Conservation (phyloP, 306 rosid species). For the Nissolia schottii region DNA sequence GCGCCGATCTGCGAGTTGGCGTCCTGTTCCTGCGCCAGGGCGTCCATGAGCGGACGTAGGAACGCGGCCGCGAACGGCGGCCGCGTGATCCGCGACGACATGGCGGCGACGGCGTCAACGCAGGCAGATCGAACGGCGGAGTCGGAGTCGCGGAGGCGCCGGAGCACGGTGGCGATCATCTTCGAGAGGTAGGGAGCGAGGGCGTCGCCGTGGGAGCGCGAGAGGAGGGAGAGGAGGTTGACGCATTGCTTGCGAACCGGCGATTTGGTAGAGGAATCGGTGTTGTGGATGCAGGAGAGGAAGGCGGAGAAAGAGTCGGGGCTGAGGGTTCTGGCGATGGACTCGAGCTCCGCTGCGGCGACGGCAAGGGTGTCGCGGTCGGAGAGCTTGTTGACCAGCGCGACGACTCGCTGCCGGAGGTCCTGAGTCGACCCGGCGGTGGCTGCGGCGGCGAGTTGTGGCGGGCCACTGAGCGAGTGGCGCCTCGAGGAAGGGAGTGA, state of each 20-base stretch:
- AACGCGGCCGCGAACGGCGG: conserved; percentile 65
- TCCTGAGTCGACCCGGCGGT: conserved; percentile 46
- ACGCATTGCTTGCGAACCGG: conserved; percentile 92
- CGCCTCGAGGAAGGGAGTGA: conserved; percentile 44
- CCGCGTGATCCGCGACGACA: conserved; percentile 72
- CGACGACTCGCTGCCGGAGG: conserved; percentile 76
- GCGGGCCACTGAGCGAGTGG: conserved; percentile 53
- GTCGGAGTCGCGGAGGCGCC: conserved; percentile 84
- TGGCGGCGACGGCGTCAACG: conserved; percentile 66
- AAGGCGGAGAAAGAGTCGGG: conserved; percentile 65
- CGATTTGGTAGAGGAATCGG: conserved; percentile 74
- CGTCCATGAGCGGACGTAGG: conserved; percentile 77
- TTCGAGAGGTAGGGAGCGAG: conserved; percentile 66
- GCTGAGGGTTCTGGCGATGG: conserved; percentile 55
- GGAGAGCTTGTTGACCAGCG: conserved; percentile 74
- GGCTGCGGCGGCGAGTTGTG: conserved; percentile 23
- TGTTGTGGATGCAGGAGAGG: conserved; percentile 78
- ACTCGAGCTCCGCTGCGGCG: conserved; percentile 76
- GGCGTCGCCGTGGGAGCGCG: conserved; percentile 71
- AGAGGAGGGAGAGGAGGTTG: conserved; percentile 44
- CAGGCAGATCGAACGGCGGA: conserved; percentile 80
- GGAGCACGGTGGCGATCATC: conserved; percentile 77
- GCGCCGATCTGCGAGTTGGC: conserved; percentile 87
- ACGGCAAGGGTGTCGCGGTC: conserved; percentile 87
- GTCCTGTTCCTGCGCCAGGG: conserved; percentile 73